Evolutionary conservation across 345 rosid genomes (phyloP), one percentile per base, ranked within the genome.

Genomic region (Euphorbia pulcherrima): DNA sequence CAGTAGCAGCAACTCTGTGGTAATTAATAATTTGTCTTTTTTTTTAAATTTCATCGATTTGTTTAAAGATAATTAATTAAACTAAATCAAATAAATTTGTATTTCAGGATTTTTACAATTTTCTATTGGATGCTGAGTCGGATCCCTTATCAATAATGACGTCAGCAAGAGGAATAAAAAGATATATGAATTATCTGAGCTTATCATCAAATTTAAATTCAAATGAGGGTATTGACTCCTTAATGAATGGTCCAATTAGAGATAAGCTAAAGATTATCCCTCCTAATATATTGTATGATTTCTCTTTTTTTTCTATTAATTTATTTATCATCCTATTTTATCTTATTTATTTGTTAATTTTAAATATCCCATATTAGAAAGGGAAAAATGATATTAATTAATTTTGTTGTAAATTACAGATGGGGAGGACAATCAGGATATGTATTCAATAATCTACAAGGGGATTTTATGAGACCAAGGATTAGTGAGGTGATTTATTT

Each of bases 261-360:
- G 73, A 82, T 56, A 91, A 90, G 75, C 97, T 90, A 53, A 83
- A 80, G 79, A 86, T 92, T 59, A 90, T 93, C 72, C 98, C 98
- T 1, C 52, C 64, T 27, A 86, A 84, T 48, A 70, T 90, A 69
- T 48, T 71, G 97, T 88, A 74, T 37, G 86, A 14, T 74, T 62
- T 33, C 33, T 0, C 39, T 63, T 65, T 21, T 44, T 0, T 24
- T 35, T 58, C n/a, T 16, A 56, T 2, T 57, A 27, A 57, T 17
- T 35, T 2, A 1, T 20, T 40, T 20, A 33, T 35, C 13, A 0
- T 11, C n/a, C 40, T 16, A 39, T 13, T 18, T 23, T 21, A 56
- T 1, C 16, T 16, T 17, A 37, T 5, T 37, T 16, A 17, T 23
- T 37, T 21, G 26, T 65, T 47, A 6, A 51, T n/a, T n/a, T n/a